Evolutionary conservation across 192 early-diverging fungal genomes (phyloP).

Genomic region (Globomyces pollinis-pini): DNA sequence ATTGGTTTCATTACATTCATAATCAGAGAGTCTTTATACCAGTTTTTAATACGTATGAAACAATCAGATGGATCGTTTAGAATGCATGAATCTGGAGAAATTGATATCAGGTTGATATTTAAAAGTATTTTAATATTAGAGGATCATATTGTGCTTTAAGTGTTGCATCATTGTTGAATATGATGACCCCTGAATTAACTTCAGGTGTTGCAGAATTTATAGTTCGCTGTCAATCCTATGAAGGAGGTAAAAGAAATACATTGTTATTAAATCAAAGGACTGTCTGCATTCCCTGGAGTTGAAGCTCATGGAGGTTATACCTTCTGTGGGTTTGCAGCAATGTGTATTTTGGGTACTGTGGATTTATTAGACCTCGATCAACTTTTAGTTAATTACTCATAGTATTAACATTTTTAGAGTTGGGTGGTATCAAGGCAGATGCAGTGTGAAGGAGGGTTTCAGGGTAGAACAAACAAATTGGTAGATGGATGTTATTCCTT

Average conservation of each 20-base stretch:
- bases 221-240: conserved; percentile 75
- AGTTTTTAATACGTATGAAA: conserved; percentile 78
- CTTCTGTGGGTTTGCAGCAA: conserved; percentile 83
- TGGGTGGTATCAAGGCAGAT: conserved; percentile 81
- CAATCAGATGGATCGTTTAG: conserved; percentile 79
- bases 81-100: conserved; percentile 88
- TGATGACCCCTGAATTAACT: conserved; percentile 73
- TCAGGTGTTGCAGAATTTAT: conserved; percentile 63
- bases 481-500: conserved; percentile 99
- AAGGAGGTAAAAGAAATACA: too few species aligned
- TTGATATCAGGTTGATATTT: too few species aligned
- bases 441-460: conserved; percentile 89
- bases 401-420: conserved; percentile 27
- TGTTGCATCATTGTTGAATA: conserved; percentile 68
- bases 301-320: conserved; percentile 97
- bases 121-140: too few species aligned
- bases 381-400: conserved; percentile 34
- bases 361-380: conserved; percentile 55
- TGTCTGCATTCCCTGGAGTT: conserved; percentile 69
- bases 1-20: too few species aligned
- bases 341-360: conserved; percentile 64
- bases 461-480: conserved; percentile 92
- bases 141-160: conserved; percentile 84
- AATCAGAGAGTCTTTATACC: conserved; percentile 54
- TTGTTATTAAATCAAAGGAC: too few species aligned